Evolutionary conservation across 345 rosid species (phyloP).

Genomic region (Aegle marmelos): DNA sequence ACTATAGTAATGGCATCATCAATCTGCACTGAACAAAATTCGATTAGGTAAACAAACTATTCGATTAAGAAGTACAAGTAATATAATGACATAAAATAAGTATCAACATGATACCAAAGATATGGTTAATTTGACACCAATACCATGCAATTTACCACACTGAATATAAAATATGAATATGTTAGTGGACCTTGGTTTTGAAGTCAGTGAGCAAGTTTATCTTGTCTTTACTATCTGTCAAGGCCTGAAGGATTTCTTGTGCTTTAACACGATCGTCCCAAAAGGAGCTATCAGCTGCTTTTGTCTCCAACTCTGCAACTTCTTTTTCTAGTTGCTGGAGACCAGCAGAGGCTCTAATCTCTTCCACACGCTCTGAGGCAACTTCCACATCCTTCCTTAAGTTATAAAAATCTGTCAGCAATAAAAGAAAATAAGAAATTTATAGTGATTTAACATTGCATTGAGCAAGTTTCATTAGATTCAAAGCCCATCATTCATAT

Average conservation of each 20-base stretch:
- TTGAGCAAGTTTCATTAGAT: background rate
- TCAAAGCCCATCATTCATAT: background rate
- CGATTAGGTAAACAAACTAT: background rate
- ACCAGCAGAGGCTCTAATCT: slow-evolving; percentile 58
- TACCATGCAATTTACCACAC: background rate
- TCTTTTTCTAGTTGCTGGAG: slow-evolving; percentile 55
- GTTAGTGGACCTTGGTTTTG: slow-evolving; percentile 53
- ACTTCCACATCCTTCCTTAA: slow-evolving; percentile 77
- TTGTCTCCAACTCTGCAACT: slow-evolving; percentile 51
- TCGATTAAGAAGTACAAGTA: background rate
- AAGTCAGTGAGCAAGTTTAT: slow-evolving; percentile 56
- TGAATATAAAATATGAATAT: background rate
- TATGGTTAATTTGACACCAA: background rate
- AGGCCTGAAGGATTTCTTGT: slow-evolving; percentile 64
- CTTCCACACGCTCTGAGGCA: slow-evolving; percentile 64
- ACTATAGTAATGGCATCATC: slow-evolving; percentile 94
- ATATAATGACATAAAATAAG: background rate
- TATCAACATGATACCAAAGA: background rate
- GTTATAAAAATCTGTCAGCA: slow-evolving; percentile 70
- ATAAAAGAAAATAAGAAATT: background rate
- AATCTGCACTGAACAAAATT: slow-evolving; percentile 41
- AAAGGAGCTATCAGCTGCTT: slow-evolving; percentile 66
- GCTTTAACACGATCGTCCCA: slow-evolving; percentile 88
- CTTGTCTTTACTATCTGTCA: slow-evolving; percentile 79
- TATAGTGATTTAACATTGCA: background rate